A percentile compares a stretch with the other conserved stretches of the same genome.
Conservation (phyloP, 306 rosid species). For the Dalbergia oliveri region DNA sequence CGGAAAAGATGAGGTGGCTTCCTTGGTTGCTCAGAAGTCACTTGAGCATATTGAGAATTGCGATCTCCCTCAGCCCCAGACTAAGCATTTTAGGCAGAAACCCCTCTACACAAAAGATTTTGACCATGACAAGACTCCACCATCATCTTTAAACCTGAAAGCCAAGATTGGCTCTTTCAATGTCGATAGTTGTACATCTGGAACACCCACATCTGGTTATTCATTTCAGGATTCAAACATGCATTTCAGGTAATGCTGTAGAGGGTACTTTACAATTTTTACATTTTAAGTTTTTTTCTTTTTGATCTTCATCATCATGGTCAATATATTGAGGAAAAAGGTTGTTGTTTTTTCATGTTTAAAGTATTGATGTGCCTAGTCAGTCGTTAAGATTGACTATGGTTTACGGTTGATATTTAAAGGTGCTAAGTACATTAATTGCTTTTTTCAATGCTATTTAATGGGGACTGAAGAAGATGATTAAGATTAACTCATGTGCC, state of each 20-base stretch:
- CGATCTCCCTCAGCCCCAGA: conserved; percentile 85
- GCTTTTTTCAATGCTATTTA: conserved; percentile 7
- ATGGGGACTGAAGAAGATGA: neutral
- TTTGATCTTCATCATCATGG: conserved; percentile 5
- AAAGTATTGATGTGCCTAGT: conserved; percentile 14
- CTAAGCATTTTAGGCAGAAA: conserved; percentile 51
- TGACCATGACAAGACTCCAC: conserved; percentile 50
- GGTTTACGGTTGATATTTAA: neutral
- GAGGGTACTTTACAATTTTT: conserved; percentile 27
- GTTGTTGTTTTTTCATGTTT: conserved; percentile 25
- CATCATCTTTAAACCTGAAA: conserved; percentile 58
- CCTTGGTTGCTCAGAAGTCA: conserved; percentile 85
- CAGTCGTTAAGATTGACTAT: conserved; percentile 7
- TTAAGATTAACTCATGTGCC: neutral
- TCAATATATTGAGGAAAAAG: conserved; percentile 15
- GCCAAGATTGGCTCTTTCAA: conserved; percentile 50
- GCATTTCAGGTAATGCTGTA: conserved; percentile 56
- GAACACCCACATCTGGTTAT: conserved; percentile 52
- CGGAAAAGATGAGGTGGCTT: conserved; percentile 81
- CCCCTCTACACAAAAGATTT: conserved; percentile 45
- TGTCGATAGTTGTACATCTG: conserved; percentile 52
- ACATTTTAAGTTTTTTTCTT: neutral
- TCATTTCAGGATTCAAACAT: conserved; percentile 57
- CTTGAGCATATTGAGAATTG: conserved; percentile 79
- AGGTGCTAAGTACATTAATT: conserved; percentile 12